A percentile compares a stretch with the other conserved stretches of the same genome.
Evolutionary conservation across 768 basidiomycete species (phyloP).

Genomic region (Pholiota conissans): DNA sequence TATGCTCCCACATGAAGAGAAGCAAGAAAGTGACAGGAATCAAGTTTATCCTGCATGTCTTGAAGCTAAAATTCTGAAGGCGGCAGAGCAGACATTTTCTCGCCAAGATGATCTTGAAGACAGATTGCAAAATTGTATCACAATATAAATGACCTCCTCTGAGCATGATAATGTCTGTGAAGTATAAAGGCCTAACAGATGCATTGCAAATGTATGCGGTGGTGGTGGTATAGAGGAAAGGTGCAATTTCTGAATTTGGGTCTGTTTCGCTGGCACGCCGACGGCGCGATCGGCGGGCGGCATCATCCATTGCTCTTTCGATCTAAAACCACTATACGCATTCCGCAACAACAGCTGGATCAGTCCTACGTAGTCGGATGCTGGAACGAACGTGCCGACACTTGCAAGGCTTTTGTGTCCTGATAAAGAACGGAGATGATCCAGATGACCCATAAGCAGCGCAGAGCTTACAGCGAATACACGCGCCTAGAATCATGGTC

Average conservation of each 20-base stretch:
- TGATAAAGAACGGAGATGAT: background rate
- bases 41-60: too few species aligned
- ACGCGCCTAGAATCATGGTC: background rate
- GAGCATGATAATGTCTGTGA: too few species aligned
- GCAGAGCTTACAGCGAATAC: background rate
- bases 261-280: constrained; percentile 6
- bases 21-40: too few species aligned
- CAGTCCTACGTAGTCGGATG: background rate
- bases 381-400: constrained; percentile 6
- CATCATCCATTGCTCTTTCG: background rate
- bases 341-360: background rate
- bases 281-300: too few species aligned
- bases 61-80: too few species aligned
- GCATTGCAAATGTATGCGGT: background rate
- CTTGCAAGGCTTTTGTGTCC: background rate
- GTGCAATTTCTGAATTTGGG: constrained; percentile 1
- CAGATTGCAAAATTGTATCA: too few species aligned
- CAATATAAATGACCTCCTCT: too few species aligned
- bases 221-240: constrained; percentile 7
- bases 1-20: too few species aligned
- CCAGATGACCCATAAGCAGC: constrained; percentile 1
- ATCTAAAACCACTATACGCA: constrained; percentile 1
- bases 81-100: too few species aligned
- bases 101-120: too few species aligned
- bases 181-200: background rate